Evolutionary conservation across 805 yeast genomes (phyloP), one percentile per base, ranked within the genome.

Genomic region (Peterozyma toletana): DNA sequence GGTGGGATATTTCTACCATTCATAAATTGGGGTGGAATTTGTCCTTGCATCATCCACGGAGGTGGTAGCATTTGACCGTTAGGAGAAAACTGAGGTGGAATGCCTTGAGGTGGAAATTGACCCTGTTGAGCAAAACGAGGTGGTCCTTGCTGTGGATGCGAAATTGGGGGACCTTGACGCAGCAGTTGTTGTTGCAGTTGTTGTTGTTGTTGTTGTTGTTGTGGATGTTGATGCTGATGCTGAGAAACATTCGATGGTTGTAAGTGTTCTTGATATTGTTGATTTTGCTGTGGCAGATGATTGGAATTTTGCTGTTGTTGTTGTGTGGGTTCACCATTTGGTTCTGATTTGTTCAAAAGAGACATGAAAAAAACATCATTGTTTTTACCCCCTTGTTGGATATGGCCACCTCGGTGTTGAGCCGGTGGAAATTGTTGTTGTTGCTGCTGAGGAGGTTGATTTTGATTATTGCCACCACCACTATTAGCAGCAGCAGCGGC

Each of bases 301-400:
- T 31, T 33, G 29, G 3, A 18, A 21, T 15, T 39, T 29, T 35
- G 38, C 17, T 16, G 41, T 30, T n/a, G 16, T 30, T 29, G 41
- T 39, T 39, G 41, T 9, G 16, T 15, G 11, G 41, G 35, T 39
- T 18, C 15, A 14, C 18, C 16, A 39, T 17, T 16, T 30, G 21
- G 41, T 38, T 38, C 41, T 9, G 45, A 37, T 42, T 46, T 46
- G 5, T 33, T 46, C 38, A 45, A 43, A 27, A 48, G 41, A 6
- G 45, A 41, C 50, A 44, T 46, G 40, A 47, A 47, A 37, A 47
- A 47, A 5, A 39, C 38, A 30, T 47, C 50, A 34, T 47, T 39
- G 13, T 39, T 47, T 33, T 36, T 30, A 9, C 17, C 40, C 10
- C 36, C 35, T 21, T 33, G 43, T 29, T 30, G 42, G 16, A 44